Base-by-base conservation (phyloP, 345 rosid species). In the Rhizophora apiculata region DNA sequence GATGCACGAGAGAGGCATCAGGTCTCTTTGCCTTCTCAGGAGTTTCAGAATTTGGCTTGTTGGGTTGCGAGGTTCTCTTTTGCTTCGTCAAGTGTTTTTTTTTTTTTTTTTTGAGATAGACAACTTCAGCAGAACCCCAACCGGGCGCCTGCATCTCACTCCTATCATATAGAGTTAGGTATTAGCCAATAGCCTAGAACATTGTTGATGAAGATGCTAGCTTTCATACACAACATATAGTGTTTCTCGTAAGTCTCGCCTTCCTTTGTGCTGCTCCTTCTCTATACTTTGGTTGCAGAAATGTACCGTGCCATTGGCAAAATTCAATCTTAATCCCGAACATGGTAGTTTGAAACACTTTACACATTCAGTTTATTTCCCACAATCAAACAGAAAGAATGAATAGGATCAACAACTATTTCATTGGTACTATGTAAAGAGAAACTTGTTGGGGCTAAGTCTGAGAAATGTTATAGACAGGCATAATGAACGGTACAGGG, bases 121-220 rank as follows among this genome's bases (percentile, higher is more conserved):
- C 68, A 56, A 46, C 31, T 57, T 61, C 68, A 68, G 62, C 51
- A 13, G 51, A 60, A 65, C 60, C 29, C 27, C 68, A 27, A 24
- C 68, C 51, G 74, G 48, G 64, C 69, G 71, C 72, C 78, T 70
- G 72, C 68, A 61, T 61, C 74, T 43, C 60, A 68, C 67, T 65
- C 67, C 19, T 65, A 54, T 63, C 73, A 74, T 80, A 72, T 72
- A 83, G 77, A 75, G 65, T 56, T 64, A 75, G 80, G 80, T 69
- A 72, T 73, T 60, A 72, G 70, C 63, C 67, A 68, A 75, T 61
- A 77, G 76, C 73, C 43, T 22, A 49, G 76, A 70, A 70, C 78
- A 36, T 65, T 26, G 60, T 64, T 53, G 64, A 52, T 27, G 77
- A 32, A 63, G 69, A 39, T 78, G 81, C 74, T 70, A 69, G 62